Base-by-base conservation (phyloP, 2,329 filamentous ascomycete species). In the Fusarium bulbicola region DNA sequence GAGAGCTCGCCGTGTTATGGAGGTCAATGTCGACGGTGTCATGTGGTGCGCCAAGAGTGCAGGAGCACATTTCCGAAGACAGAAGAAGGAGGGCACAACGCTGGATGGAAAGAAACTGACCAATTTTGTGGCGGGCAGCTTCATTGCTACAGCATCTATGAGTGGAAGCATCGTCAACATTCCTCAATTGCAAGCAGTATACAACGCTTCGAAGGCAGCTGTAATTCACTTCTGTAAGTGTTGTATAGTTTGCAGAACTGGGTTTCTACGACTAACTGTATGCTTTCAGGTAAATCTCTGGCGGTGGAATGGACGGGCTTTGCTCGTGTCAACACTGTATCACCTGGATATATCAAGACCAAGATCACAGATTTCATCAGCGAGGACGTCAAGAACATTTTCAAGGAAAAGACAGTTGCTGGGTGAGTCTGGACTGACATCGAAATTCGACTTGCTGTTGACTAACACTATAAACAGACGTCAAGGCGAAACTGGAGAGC, bases 351-450 rank as follows among this genome's bases (percentile, higher is more conserved):
- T 80, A 93, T 95, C 74, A 87, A 88, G 61, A 95, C 92, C 0
- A 92, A 93, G 71, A 91, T 95, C 74, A 90, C 90, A 18, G 83
- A 86, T 74, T 94, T 93, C 78, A 86, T 90, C 15, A 84, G 89
- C 1, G 78, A 85, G 14, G 92, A 93, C 75, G 91, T 89, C 7
- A 93, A 93, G 86, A 85, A 88, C 49, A 86, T 92, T 66, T 95
- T 93, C 92, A 90, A 89, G 79, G 89, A 91, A 78, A 95, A 93
- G 87, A 95, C 92, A 45, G 93, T 93, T 15, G 92, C 96, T 90
- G 92, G 90, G 84, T 88, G 76, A 80, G 84, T 83, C 64, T 53
- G 59, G 26, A 16, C 26, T 30, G n/a, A 24, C 26, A n/a, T 47
- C 34, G 20, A 16, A 54, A 45, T 18, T 42, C 39, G 16, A 39